Evolutionary conservation across 495 filamentous ascomycete genomes (phyloP).

Genomic region (Jackrogersella minutella): DNA sequence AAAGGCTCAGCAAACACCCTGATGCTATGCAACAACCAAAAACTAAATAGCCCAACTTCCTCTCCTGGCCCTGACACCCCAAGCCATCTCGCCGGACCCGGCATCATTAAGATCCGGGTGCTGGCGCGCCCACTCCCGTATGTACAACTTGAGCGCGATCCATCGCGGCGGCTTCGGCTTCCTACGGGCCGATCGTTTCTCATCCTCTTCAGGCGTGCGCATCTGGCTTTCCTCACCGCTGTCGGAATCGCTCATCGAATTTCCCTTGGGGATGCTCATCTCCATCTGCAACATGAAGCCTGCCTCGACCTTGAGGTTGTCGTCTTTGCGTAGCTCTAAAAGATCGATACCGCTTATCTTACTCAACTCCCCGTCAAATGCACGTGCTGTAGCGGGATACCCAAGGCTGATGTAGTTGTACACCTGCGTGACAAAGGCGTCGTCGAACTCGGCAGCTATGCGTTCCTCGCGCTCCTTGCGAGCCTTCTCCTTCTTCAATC

Average conservation of each 20-base stretch:
- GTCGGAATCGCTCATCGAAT: conserved; percentile 34
- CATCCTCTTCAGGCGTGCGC: conserved; percentile 48
- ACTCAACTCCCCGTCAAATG: conserved; percentile 82
- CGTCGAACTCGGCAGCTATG: conserved; percentile 73
- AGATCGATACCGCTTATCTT: conserved; percentile 75
- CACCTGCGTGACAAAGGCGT: conserved; percentile 90
- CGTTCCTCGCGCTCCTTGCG: conserved; percentile 58
- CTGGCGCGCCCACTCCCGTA: conserved; percentile 84
- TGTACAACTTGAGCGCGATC: conserved; percentile 81
- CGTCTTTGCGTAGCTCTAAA: conserved; percentile 73
- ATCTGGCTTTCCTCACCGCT: conserved; percentile 45
- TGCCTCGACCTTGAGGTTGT: conserved; percentile 66
- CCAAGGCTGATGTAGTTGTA: conserved; percentile 95
- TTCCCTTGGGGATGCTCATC: conserved; percentile 42
- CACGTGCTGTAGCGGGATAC: conserved; percentile 81
- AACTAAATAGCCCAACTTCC: conserved; percentile 83
- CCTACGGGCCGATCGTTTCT: conserved; percentile 47
- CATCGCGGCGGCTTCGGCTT: conserved; percentile 69
- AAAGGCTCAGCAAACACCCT: conserved; percentile 12
- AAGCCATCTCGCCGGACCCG: conserved; percentile 62
- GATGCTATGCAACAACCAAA: conserved; percentile 16
- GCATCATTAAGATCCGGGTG: conserved; percentile 68
- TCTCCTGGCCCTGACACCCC: conserved; percentile 75
- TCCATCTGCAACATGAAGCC: conserved; percentile 74
- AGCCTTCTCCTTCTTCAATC: conserved; percentile 57